phyloP scores from a whole-genome alignment of 176 grass and related monocot genomes.

The Triticum turgidum region DNA sequence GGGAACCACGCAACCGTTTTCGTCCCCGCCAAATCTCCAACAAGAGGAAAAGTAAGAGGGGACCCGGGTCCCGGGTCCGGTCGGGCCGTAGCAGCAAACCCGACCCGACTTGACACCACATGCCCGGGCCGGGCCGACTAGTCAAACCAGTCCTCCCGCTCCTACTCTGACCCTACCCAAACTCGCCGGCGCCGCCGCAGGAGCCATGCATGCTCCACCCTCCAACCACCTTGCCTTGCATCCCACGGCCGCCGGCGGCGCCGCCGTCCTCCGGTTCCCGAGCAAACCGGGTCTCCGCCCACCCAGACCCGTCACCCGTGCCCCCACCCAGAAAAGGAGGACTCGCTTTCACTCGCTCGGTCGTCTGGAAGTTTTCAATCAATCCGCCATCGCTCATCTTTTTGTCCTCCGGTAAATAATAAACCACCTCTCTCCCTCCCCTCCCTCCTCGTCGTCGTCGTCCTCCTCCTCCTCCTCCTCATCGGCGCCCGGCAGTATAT shows the following conservation, averaged over 20 bases:
- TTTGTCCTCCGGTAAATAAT: conserved; percentile 25
- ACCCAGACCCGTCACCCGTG: not conserved
- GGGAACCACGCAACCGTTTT: conserved; percentile 23
- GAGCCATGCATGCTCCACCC: too few species aligned
- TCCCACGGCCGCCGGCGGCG: too few species aligned
- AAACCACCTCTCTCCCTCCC: not conserved
- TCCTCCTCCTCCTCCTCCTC: not conserved
- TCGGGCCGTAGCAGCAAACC: not conserved
- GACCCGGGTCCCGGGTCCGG: too few species aligned
- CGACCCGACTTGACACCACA: too few species aligned
- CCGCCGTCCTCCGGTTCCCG: too few species aligned
- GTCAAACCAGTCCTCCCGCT: too few species aligned
- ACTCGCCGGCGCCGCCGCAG: not conserved
- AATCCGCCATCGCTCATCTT: not conserved
- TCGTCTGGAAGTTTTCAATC: not conserved
- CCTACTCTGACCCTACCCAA: not conserved
- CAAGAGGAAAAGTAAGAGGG: not conserved
- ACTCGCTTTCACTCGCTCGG: not conserved
- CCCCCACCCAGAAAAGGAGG: not conserved
- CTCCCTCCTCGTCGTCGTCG: not conserved
- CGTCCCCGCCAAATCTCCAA: conserved; percentile 30
- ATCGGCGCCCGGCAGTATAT: conserved; percentile 38
- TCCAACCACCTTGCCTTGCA: too few species aligned
- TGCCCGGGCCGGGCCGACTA: too few species aligned
- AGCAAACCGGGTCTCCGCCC: not conserved